Conservation (phyloP, 2,329 filamentous ascomycete species). For the Clonostachys solani region DNA sequence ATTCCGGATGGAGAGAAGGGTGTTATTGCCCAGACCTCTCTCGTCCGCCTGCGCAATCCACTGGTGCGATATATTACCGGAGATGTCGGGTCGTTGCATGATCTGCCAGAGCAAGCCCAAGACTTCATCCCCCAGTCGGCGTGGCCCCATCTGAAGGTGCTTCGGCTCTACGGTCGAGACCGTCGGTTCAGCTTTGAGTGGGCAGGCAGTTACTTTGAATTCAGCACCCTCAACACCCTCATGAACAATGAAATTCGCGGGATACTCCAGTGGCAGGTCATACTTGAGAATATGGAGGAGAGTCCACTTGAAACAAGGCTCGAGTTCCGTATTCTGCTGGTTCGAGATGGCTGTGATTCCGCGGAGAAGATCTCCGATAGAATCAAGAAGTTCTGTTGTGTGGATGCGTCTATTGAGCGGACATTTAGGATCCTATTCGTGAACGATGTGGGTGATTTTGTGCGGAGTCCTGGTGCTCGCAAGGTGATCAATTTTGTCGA, state of each 20-base stretch:
- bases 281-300: constrained; percentile 19
- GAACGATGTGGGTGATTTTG: neutral
- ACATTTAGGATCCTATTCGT: neutral
- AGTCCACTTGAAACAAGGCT: too few relatives aligned
- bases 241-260: constrained; percentile 15
- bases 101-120: neutral
- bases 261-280: constrained; percentile 36
- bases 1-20: neutral
- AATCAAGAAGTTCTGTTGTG: too few relatives aligned
- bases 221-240: constrained; percentile 16
- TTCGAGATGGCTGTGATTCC: too few relatives aligned
- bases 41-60: neutral
- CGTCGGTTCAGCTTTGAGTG: constrained; percentile 35
- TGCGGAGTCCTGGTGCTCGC: neutral
- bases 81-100: neutral
- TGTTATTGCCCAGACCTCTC: neutral
- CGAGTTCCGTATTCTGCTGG: too few relatives aligned
- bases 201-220: constrained; percentile 30
- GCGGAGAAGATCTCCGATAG: too few relatives aligned
- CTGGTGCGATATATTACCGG: neutral
- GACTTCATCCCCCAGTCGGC: constrained; percentile 7
- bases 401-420: too few relatives aligned
- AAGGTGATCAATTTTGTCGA: neutral
- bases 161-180: constrained; percentile 34
- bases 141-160: constrained; percentile 18